Evolutionary conservation across 1,284 basidiomycete genomes (phyloP).

Genomic region (Termitomyces sp.): DNA sequence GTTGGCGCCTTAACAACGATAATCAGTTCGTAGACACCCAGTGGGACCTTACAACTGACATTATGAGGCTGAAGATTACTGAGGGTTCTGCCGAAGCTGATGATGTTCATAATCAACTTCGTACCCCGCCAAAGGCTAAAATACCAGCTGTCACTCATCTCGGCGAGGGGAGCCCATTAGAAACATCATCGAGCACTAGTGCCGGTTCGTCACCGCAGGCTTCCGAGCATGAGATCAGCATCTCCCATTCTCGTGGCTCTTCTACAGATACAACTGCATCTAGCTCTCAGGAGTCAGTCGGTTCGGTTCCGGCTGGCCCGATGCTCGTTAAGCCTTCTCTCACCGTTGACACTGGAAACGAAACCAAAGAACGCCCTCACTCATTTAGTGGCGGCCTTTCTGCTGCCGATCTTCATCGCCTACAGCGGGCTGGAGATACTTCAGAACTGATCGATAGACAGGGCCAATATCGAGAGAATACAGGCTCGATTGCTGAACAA

Average conservation of each 20-base stretch:
- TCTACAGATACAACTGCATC: slow-evolving; percentile 67
- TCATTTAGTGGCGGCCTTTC: slow-evolving; percentile 75
- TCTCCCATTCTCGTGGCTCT: slow-evolving; percentile 71
- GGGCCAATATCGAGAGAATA: slow-evolving; percentile 42
- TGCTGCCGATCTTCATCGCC: slow-evolving; percentile 61
- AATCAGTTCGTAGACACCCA: slow-evolving; percentile 59
- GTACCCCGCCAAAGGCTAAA: slow-evolving; percentile 62
- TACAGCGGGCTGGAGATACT: slow-evolving; percentile 61
- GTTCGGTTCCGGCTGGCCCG: slow-evolving; percentile 47
- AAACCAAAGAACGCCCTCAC: slow-evolving; percentile 69
- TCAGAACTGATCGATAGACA: slow-evolving; percentile 30
- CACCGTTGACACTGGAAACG: slow-evolving; percentile 45
- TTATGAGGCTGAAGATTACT: slow-evolving; percentile 64
- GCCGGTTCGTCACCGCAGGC: slow-evolving; percentile 66
- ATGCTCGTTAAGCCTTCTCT: slow-evolving; percentile 48
- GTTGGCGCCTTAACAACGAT: slow-evolving; percentile 60
- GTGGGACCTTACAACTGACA: slow-evolving; percentile 70
- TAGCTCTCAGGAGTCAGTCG: slow-evolving; percentile 49
- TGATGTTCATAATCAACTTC: slow-evolving; percentile 47
- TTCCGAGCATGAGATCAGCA: slow-evolving; percentile 54
- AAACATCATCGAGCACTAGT: slow-evolving; percentile 65
- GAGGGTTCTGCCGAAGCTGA: slow-evolving; percentile 45
- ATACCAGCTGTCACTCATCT: slow-evolving; percentile 48
- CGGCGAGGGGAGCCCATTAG: slow-evolving; percentile 63
- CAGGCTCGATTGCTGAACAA: slow-evolving; percentile 42